Base-by-base conservation (phyloP, 768 basidiomycete species). In the Terana coerulea region DNA sequence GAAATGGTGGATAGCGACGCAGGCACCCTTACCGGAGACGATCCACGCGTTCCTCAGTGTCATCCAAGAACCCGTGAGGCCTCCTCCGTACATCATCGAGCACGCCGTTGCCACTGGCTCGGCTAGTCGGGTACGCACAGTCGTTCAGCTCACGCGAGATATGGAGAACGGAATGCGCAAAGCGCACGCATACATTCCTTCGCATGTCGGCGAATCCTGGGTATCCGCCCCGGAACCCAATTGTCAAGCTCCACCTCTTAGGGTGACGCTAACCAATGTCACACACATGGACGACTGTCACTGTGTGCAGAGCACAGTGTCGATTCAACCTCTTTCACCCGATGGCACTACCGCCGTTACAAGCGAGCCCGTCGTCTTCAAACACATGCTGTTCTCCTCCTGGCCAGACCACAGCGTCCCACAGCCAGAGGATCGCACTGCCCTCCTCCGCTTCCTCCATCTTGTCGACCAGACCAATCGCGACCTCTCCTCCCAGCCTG, bases 381-480 rank as follows among this genome's bases (percentile, higher is more conserved):
- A 77, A 42, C 91, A 92, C 62, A 57, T 92, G 66, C 65, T 91
- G 29, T 92, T 84, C 61, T 69, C 72, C 17, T 81, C 83, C 2
- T 93, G 91, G 91, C 91, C 91, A 14, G 91, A 93, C 65, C 83
- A 90, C 58, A 87, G 89, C 24, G 80, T 92, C n/a, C 91, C 91
- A 9, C 64, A 75, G 34, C 72, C 71, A 30, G 72, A 79, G 51
- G 80, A 90, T 54, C 77, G 76, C 35, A 71, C 69, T n/a, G 78
- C 76, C 35, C 69, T 91, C 14, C 66, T 89, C 24, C 67, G 68
- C 21, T 91, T 91, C 62, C 56, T 83, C 37, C 72, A 71, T 8
- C 75, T 87, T n/a, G 86, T 84, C 22, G 84, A 89, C 58, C 62
- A 59, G 6, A 68, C 73, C 37, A 91, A 91, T 66, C 77, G 75